Evolutionary conservation across 768 basidiomycete genomes (phyloP), one percentile per base, ranked within the genome.

Genomic region (Kwoniella sp.): DNA sequence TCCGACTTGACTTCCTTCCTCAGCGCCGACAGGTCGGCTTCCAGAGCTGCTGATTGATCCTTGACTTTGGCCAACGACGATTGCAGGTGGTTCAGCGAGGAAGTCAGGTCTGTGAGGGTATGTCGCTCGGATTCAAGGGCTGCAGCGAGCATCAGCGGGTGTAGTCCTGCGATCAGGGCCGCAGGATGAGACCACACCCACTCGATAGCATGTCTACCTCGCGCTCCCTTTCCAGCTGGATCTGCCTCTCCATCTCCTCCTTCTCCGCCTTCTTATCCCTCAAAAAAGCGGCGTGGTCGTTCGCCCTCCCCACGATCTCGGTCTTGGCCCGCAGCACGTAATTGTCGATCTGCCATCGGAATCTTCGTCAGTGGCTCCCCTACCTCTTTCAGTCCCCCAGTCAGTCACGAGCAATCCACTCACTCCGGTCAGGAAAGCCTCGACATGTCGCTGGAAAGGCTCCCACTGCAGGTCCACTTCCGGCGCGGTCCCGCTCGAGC

Each of bases 171-270:
- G 15, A 32, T 15, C 31, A 8, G 8, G 8, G 31, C 31, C 31
- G 8, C 9, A 32, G 31, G 15, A 32, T 32, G 15, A 8, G 31
- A 32, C 31, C 7, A 29, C n/a, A 60, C 81, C n/a, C 70, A 89
- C 89, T 81, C 50, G 82, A 80, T 2, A 88, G 79, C 49, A 92
- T 79, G 45, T 87, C 84, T 26, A 88, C 84, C 73, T 91, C 89
- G 63, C 78, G 80, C 45, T 86, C 68, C 60, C 89, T 87, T 75
- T 86, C 89, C 37, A 83, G 77, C 47, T 82, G 83, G 1, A 81
- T 89, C 72, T 89, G 85, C 0, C 77, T 63, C 68, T 90, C 86
- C 0, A 83, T 77, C 7, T 80, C 77, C 37, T 82, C 79, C 8
- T 76, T 81, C 67, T 81, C 82, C 42, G 89, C 89, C 7, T 75